These are phyloP conservation scores for Kockovaella imperatae DNA, from an alignment of 768 basidiomycete species.

Conservation along the genomic window DNA sequence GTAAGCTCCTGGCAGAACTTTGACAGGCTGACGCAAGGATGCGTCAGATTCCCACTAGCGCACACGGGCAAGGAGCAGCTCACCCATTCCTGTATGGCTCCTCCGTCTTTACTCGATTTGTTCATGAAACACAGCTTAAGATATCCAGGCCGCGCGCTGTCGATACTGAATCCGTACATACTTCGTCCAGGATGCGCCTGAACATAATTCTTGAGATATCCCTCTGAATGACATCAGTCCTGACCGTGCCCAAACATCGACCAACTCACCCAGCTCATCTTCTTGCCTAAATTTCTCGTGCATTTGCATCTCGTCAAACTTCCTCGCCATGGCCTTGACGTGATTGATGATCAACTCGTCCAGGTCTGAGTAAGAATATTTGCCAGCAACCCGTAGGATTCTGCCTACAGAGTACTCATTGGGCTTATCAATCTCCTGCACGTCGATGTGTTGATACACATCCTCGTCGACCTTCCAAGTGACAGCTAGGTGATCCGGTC, in stretches of 20 bases:
- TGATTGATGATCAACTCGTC: slow-evolving; percentile 97
- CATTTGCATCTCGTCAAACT: slow-evolving; percentile 87
- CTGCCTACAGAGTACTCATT: slow-evolving; percentile 45
- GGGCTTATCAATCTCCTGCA: slow-evolving; percentile 48
- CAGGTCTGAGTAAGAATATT: slow-evolving; percentile 80
- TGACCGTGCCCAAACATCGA: not conserved
- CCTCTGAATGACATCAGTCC: slow-evolving; percentile 51
- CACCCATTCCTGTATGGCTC: slow-evolving; percentile 87
- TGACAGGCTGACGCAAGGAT: slow-evolving; percentile 33
- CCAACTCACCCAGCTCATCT: slow-evolving; percentile 77
- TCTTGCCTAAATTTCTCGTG: slow-evolving; percentile 91
- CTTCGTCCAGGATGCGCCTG: slow-evolving; percentile 89
- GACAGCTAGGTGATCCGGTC: slow-evolving; percentile 82
- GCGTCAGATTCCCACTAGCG: no score
- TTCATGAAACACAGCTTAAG: slow-evolving; percentile 89
- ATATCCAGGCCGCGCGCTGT: slow-evolving; percentile 82
- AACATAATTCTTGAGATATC: slow-evolving; percentile 79
- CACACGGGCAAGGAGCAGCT: slow-evolving; percentile 27
- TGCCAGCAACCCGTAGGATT: slow-evolving; percentile 49
- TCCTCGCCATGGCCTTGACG: slow-evolving; percentile 83
- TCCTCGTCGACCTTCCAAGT: slow-evolving; percentile 99
- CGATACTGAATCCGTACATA: slow-evolving; percentile 90
- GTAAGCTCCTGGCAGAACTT: slow-evolving; percentile 51
- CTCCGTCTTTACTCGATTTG: slow-evolving; percentile 62
- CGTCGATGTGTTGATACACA: slow-evolving; percentile 81